Base-by-base conservation (phyloP, 1,139 yeast species). In the Nakaseomyces delphensis region DNA sequence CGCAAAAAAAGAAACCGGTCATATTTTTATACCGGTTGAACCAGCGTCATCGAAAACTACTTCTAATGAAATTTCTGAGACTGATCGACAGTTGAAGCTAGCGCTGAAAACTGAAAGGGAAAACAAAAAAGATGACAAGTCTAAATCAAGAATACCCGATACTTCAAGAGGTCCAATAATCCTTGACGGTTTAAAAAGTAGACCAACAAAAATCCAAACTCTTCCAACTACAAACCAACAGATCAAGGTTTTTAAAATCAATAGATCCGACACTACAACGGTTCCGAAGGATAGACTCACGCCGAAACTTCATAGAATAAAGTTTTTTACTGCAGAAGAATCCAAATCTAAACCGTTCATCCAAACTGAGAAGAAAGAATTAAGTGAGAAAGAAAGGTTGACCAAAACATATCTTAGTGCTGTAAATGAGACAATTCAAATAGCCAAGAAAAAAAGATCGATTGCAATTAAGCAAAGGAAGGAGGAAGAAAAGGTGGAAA, bases 371-470 rank as follows among this genome's bases (percentile, higher is more conserved):
- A 51, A 47, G 38, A 48, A 45, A 20, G 46, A 43, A 19, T 39
- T 39, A 19, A 43, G 55, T n/a, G 41, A 45, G 3, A 52, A 52
- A 42, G 55, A 52, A 11, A 23, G 46, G 3, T 36, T 48, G 19
- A 50, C 47, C 32, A 59, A 55, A 42, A 51, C 39, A 24, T 58
- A 50, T 39, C 36, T 43, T 11, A 44, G 48, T 21, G 47, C 52
- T 15, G 62, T 52, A 4, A 47, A 36, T 23, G 61, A 51, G 19
- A 62, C 56, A 8, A 61, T 63, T 3, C 46, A 51, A 9, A 38
- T 43, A 2, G 62, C 60, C 6, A 50, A 56, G 36, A 57, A 52
- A 39, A 52, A 51, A 16, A 49, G 46, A 19, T 46, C 52, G 15
- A 48, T 48, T 29, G 50, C 47, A 23, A 57, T 49, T 32, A 57